Percentiles rank a stretch among this genome's conserved stretches.
phyloP scores from a whole-genome alignment of 2,329 filamentous ascomycete species.

The Monosporascus sp. region DNA sequence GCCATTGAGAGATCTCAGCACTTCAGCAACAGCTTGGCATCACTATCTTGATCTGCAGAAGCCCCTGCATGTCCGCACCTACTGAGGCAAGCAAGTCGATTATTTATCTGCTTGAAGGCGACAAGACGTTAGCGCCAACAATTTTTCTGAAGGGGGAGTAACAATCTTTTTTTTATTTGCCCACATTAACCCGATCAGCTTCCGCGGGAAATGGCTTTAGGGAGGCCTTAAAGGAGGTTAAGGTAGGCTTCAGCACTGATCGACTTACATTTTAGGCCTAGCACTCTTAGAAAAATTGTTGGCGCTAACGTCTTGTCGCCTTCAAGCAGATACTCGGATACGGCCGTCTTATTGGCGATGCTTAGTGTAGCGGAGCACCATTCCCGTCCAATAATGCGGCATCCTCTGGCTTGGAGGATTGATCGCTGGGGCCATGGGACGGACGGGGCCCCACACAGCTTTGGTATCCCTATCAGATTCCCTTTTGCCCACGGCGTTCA shows the following conservation, averaged over 20 bases:
- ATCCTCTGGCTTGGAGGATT: no score
- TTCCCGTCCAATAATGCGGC: slow-evolving; percentile 1
- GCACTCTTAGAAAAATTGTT: no score
- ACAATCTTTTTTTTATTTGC: no score
- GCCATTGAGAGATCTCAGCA: slow-evolving; percentile 17
- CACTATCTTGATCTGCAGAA: slow-evolving; percentile 11
- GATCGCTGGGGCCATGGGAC: not conserved
- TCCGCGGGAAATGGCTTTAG: no score
- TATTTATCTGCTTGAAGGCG: no score
- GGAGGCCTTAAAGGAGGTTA: no score
- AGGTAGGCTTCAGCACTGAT: no score
- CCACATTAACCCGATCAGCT: no score
- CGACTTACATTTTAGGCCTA: no score
- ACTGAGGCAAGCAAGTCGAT: slow-evolving; percentile 1
- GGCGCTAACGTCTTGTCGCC: no score
- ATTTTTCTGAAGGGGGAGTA: no score
- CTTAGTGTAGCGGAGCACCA: not conserved
- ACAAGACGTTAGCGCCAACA: no score
- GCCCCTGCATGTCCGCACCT: slow-evolving; percentile 10
- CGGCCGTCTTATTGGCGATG: slow-evolving; percentile 17
- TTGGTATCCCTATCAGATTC: not conserved
- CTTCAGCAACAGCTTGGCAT: slow-evolving; percentile 3
- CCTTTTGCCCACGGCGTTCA: not conserved
- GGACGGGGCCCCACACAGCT: not conserved
- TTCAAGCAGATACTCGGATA: slow-evolving; percentile 11